Conservation (phyloP, 345 rosid genomes). For the Citrus reticulata region DNA sequence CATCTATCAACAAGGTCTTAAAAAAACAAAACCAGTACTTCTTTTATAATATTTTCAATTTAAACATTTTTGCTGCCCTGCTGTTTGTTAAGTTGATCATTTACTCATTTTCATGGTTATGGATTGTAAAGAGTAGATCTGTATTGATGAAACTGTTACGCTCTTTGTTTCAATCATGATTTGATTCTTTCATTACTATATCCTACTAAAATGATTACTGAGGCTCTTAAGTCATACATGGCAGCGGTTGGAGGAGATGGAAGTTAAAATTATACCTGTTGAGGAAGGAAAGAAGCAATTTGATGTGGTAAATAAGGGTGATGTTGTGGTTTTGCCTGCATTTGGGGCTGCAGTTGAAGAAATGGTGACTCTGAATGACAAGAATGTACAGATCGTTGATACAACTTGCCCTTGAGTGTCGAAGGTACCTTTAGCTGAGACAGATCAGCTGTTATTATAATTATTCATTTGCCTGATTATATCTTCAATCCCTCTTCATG, state of each 20-base stretch:
- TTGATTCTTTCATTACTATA: not conserved
- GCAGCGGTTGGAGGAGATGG: conserved; percentile 89
- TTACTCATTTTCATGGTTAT: not conserved
- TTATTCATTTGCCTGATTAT: too few species aligned
- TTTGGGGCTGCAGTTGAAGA: conserved; percentile 95
- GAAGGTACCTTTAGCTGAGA: conserved; percentile 46
- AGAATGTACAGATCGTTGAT: conserved; percentile 81
- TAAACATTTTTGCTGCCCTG: not conserved
- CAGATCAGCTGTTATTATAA: not conserved
- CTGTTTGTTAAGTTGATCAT: not conserved
- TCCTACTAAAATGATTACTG: not conserved
- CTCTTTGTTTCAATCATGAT: not conserved
- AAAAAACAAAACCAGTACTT: not conserved
- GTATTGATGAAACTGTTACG: not conserved
- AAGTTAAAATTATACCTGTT: conserved; percentile 60
- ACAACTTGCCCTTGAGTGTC: conserved; percentile 99
- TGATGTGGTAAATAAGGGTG: conserved; percentile 69
- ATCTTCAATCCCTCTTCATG: too few species aligned
- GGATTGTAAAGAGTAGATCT: not conserved
- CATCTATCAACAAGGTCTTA: conserved; percentile 81
- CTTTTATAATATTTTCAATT: not conserved
- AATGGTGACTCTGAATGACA: conserved; percentile 64
- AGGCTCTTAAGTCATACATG: conserved; percentile 11
- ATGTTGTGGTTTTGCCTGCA: conserved; percentile 91
- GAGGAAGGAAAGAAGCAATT: conserved; percentile 70